These are phyloP conservation scores for Iris macrosiphon DNA, from an alignment of 106 monocot genomes.

Conservation along the genomic window DNA sequence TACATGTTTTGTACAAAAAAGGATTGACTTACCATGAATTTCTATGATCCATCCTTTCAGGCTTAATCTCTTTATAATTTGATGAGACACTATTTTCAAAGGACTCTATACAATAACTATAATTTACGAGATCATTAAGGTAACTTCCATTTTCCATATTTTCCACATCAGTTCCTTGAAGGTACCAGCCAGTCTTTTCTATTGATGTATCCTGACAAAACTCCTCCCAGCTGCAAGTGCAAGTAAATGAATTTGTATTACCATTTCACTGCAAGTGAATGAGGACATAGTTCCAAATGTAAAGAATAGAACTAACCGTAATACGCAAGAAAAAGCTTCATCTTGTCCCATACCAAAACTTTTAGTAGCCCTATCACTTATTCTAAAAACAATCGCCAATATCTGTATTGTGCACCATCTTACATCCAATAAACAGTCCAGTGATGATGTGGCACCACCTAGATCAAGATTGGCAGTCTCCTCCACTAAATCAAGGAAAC, in stretches of 20 bases:
- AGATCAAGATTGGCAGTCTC: conserved; percentile 15
- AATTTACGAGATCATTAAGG: conserved; percentile 14
- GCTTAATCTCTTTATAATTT: conserved; percentile 8
- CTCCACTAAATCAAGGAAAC: conserved; percentile 50
- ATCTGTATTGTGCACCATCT: conserved; percentile 73
- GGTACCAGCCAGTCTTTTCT: conserved; percentile 76
- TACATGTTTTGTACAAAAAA: not conserved
- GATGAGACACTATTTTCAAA: conserved; percentile 9
- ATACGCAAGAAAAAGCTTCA: conserved; percentile 55
- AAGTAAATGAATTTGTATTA: not conserved
- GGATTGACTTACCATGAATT: conserved; percentile 23
- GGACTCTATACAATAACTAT: conserved; percentile 24
- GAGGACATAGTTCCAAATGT: not conserved
- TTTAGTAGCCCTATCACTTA: conserved; percentile 48
- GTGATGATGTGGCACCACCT: not conserved
- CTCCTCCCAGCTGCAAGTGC: conserved; percentile 57
- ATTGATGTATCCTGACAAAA: conserved; percentile 78
- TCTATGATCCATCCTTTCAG: conserved; percentile 5
- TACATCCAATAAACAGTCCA: conserved; percentile 40
- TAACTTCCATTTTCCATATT: conserved; percentile 7
- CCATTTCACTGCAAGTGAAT: not conserved
- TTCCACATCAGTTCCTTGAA: conserved; percentile 30
- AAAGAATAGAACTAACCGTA: conserved; percentile 40
- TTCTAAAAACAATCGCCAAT: conserved; percentile 45
- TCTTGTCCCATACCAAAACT: conserved; percentile 39